These are phyloP conservation scores for Polytrichum commune DNA, from an alignment of 225 moss, liverwort and hornwort genomes.

Conservation along the genomic window DNA sequence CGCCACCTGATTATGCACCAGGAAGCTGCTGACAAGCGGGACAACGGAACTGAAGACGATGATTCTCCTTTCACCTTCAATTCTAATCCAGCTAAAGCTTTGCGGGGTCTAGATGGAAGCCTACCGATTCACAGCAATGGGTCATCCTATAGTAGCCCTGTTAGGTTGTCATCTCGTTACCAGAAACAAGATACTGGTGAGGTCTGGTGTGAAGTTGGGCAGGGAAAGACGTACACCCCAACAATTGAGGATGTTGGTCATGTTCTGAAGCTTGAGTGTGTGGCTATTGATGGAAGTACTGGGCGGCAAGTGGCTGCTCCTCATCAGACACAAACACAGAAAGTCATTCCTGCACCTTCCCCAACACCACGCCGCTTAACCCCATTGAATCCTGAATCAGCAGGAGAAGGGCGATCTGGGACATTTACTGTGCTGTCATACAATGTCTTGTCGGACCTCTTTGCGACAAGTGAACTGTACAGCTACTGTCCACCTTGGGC, in stretches of 20 bases:
- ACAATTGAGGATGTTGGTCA: slow-evolving; percentile 75
- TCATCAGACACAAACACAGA: slow-evolving; percentile 46
- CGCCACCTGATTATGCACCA: slow-evolving; percentile 66
- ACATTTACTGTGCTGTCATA: slow-evolving; percentile 80
- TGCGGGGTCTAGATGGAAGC: slow-evolving; percentile 47
- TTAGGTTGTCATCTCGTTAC: slow-evolving; percentile 31
- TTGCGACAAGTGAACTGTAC: slow-evolving; percentile 72
- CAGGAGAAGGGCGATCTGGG: slow-evolving; percentile 53
- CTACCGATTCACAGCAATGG: slow-evolving; percentile 47
- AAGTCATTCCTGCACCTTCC: slow-evolving; percentile 76
- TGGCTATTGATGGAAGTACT: slow-evolving; percentile 53
- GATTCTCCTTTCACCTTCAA: slow-evolving; percentile 35
- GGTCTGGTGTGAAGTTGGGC: slow-evolving; percentile 69
- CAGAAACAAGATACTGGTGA: slow-evolving; percentile 42
- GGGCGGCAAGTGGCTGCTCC: slow-evolving; percentile 38
- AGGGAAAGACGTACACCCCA: slow-evolving; percentile 64
- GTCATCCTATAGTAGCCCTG: slow-evolving; percentile 49
- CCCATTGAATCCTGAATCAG: slow-evolving; percentile 48
- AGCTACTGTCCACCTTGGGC: slow-evolving; percentile 91
- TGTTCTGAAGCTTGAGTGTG: slow-evolving; percentile 70
- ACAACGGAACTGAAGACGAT: slow-evolving; percentile 61
- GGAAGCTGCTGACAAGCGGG: slow-evolving; percentile 45
- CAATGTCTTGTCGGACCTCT: slow-evolving; percentile 76
- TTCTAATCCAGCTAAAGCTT: slow-evolving; percentile 37
- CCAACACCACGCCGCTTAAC: slow-evolving; percentile 73